These are phyloP conservation scores for Plasmodium gaboni DNA, from an alignment of 169 alveolate genomes.

Conservation along the genomic window DNA sequence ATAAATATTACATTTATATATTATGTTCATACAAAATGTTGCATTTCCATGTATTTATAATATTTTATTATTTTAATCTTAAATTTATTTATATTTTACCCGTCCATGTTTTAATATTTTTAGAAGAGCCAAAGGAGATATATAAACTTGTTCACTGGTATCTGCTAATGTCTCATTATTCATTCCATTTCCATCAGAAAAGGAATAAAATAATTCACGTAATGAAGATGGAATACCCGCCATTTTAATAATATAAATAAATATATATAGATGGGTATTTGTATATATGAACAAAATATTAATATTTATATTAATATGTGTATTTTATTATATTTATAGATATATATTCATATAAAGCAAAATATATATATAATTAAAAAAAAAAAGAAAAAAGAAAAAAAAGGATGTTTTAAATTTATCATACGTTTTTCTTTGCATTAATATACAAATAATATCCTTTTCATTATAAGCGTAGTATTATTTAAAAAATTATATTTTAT, in stretches of 20 bases:
- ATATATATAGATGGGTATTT: slow-evolving; percentile 2
- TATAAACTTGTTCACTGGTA: slow-evolving; percentile 97
- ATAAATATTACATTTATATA: too few species aligned
- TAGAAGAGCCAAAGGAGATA: slow-evolving; percentile 96
- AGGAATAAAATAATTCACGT: slow-evolving; percentile 82
- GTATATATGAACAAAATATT: not conserved
- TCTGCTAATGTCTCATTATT: slow-evolving; percentile 88
- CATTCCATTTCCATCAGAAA: slow-evolving; percentile 84
- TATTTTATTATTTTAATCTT: not conserved
- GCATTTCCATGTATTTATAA: not conserved
- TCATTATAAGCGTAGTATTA: too few species aligned
- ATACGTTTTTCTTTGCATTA: too few species aligned
- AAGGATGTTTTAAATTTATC: not conserved
- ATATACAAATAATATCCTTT: too few species aligned
- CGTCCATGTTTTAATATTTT: slow-evolving; percentile 99
- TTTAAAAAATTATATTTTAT: too few species aligned
- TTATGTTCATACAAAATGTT: too few species aligned
- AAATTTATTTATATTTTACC: slow-evolving; percentile 74
- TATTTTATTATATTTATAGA: not conserved
- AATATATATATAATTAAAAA: not conserved
- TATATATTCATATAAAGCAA: not conserved
- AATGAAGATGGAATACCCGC: slow-evolving; percentile 77
- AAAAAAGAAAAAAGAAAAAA: slow-evolving; percentile 8
- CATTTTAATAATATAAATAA: slow-evolving; percentile 14
- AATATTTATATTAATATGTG: not conserved